phyloP scores from a whole-genome alignment of 2,329 filamentous ascomycete genomes.

The Alternaria tenuissima region DNA sequence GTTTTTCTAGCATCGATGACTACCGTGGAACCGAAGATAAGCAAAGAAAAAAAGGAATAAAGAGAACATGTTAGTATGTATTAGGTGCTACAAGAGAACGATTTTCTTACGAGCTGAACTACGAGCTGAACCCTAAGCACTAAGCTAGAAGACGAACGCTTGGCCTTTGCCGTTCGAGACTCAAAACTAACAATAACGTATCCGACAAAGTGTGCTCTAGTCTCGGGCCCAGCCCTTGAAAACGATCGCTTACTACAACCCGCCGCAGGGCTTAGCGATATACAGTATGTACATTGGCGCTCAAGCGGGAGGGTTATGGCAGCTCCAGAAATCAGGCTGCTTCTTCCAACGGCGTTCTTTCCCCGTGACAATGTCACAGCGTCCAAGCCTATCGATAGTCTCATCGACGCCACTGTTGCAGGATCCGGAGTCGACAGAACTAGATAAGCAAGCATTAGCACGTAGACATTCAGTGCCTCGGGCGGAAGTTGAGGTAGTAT shows the following conservation, averaged over 20 bases:
- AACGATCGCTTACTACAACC: neutral
- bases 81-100: neutral
- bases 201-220: neutral
- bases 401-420: slow-evolving; percentile 11
- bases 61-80: neutral
- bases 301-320: neutral
- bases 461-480: neutral
- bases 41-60: neutral
- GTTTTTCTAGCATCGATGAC: neutral
- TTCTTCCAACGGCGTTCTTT: slow-evolving; percentile 6
- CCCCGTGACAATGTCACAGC: neutral
- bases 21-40: neutral
- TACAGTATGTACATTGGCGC: neutral
- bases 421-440: neutral
- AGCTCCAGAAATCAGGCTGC: slow-evolving; percentile 4
- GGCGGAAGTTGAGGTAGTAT: neutral
- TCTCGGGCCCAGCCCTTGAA: neutral
- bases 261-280: neutral
- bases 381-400: neutral
- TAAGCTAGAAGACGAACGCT: neutral
- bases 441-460: neutral
- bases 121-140: neutral
- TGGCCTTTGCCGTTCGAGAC: neutral
- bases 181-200: neutral
- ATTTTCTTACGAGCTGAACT: neutral